Percentiles rank a stretch among this genome's conserved stretches.
Conservation (phyloP, 441 rosid species). For the Aquilaria agallochum region DNA sequence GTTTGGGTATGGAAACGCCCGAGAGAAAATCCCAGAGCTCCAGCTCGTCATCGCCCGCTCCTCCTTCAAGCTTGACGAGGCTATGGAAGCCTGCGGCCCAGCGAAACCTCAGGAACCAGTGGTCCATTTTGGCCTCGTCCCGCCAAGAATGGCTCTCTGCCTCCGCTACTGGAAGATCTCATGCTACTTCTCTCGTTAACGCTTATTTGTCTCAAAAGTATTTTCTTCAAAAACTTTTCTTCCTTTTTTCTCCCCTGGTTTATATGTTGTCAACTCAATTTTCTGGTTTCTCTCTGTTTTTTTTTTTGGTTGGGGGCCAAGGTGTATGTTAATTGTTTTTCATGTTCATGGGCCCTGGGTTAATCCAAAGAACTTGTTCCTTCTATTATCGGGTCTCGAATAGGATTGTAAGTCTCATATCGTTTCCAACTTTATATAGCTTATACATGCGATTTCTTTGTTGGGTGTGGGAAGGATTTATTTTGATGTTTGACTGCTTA, state of each 20-base stretch:
- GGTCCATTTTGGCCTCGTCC: slow-evolving; percentile 60
- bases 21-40: slow-evolving; percentile 11
- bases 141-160: slow-evolving; percentile 57
- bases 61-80: slow-evolving; percentile 41
- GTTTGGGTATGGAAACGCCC: slow-evolving; percentile 24
- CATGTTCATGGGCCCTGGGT: neutral
- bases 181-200: slow-evolving; percentile 72
- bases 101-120: slow-evolving; percentile 80
- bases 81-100: slow-evolving; percentile 90
- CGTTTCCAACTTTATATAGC: too few species aligned
- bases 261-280: neutral
- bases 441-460: neutral
- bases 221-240: neutral
- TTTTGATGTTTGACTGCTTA: neutral
- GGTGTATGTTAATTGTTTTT: too few species aligned
- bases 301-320: neutral
- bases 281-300: neutral
- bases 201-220: slow-evolving; percentile 62
- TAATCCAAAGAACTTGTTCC: neutral
- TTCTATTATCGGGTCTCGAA: neutral
- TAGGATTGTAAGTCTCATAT: too few species aligned
- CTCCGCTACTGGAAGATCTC: slow-evolving; percentile 54
- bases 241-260: neutral
- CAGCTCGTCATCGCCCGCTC: slow-evolving; percentile 21
- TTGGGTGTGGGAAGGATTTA: too few species aligned